These are phyloP conservation scores for Pestalotiopsis sp. DNA, from an alignment of 2,329 filamentous ascomycete species.

Conservation along the genomic window DNA sequence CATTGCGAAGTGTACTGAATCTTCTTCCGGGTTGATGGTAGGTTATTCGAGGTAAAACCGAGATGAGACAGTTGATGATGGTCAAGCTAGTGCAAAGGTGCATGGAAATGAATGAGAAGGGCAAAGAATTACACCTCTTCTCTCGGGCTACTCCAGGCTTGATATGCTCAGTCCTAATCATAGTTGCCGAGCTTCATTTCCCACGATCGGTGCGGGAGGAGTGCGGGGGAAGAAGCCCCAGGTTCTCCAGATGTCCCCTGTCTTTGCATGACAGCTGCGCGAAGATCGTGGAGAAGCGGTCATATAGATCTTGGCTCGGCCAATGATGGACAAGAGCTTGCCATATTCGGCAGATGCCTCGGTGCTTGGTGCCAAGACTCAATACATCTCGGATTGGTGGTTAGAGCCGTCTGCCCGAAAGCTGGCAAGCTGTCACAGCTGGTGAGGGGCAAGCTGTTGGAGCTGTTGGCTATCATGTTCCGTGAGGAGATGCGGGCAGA, in stretches of 20 bases:
- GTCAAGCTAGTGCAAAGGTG: background rate
- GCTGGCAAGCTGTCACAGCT: background rate
- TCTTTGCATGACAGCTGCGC: background rate
- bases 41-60: background rate
- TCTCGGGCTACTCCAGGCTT: background rate
- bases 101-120: background rate
- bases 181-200: background rate
- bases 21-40: background rate
- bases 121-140: background rate
- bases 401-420: background rate
- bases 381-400: background rate
- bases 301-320: background rate
- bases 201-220: background rate
- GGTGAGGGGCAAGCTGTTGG: background rate
- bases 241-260: background rate
- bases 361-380: background rate
- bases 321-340: background rate
- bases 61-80: background rate
- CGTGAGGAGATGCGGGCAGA: background rate
- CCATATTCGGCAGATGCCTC: background rate
- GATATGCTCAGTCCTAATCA: background rate
- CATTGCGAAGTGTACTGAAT: background rate
- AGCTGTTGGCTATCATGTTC: background rate
- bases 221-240: background rate
- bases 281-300: background rate